Conservation (phyloP, 306 rosid genomes). For the Acacia acuminata region DNA sequence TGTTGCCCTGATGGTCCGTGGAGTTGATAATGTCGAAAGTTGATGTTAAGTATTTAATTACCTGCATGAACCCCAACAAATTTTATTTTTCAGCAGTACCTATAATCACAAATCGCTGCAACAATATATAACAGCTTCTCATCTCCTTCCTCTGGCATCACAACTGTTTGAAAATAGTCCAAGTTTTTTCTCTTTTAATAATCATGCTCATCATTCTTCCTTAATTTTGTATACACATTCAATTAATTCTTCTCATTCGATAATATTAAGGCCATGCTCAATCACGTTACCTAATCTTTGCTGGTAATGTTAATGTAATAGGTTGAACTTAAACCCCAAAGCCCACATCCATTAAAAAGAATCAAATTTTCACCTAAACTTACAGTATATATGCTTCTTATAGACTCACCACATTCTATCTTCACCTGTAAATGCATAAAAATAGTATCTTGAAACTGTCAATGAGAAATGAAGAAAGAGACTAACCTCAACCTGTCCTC, state of each 20-base stretch:
- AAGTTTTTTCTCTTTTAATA: background rate
- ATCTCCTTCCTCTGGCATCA: background rate
- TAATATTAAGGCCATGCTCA: background rate
- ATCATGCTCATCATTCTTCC: background rate
- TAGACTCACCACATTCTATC: background rate
- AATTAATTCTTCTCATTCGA: background rate
- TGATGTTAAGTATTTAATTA: conserved; percentile 59
- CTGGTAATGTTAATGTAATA: background rate
- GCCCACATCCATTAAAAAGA: background rate
- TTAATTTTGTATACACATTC: background rate
- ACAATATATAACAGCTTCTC: background rate
- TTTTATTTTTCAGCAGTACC: background rate
- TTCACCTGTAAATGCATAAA: background rate
- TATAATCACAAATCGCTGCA: conserved; percentile 12
- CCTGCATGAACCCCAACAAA: conserved; percentile 55
- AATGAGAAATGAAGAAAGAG: conserved; percentile 1
- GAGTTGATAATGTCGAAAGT: conserved; percentile 64
- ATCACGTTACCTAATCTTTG: background rate
- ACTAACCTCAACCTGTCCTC: conserved; percentile 88
- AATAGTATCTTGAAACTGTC: background rate
- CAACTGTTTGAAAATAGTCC: background rate
- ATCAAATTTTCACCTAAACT: background rate
- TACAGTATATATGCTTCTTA: background rate
- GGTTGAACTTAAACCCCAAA: background rate
- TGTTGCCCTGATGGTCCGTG: conserved; percentile 79